Percentiles rank a stretch among this genome's conserved stretches.
Conservation (phyloP, 23 red algal genomes). For the Chondrus crispus region DNA sequence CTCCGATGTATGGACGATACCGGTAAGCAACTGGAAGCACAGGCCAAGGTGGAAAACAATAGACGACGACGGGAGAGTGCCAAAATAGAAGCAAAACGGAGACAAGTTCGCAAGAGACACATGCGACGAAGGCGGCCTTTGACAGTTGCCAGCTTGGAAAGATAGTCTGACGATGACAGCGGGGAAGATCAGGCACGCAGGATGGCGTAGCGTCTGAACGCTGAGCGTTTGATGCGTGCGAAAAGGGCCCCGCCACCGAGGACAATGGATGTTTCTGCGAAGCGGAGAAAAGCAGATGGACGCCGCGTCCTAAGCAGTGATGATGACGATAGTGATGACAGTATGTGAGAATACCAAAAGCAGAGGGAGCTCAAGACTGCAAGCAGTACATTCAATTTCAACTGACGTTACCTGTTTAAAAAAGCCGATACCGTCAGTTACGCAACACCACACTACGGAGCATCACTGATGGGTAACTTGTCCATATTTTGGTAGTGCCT, state of each 20-base stretch:
- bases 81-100: constrained; percentile 34
- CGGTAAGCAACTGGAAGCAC: constrained; percentile 21
- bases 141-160: constrained; percentile 18
- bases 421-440: too few species aligned
- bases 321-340: constrained; percentile 44
- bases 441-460: too few species aligned
- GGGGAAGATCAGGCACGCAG: constrained; percentile 40
- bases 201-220: constrained; percentile 41
- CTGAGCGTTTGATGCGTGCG: constrained; percentile 36
- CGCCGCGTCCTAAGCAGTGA: constrained; percentile 28
- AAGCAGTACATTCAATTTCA: too few species aligned
- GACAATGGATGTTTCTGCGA: constrained; percentile 25
- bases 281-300: constrained; percentile 37
- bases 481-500: constrained; percentile 60
- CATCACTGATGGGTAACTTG: too few species aligned
- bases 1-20: constrained; percentile 45
- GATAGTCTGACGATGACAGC: constrained; percentile 61
- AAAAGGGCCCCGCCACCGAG: constrained; percentile 18
- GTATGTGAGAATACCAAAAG: too few species aligned
- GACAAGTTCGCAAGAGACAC: constrained; percentile 29
- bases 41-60: constrained; percentile 39
- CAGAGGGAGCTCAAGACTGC: too few species aligned
- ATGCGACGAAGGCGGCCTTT: constrained; percentile 14
- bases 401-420: too few species aligned
- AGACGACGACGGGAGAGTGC: constrained; percentile 21